These are phyloP conservation scores for Ceratobasidium sp. DNA, from an alignment of 1,284 basidiomycete genomes.

Conservation along the genomic window DNA sequence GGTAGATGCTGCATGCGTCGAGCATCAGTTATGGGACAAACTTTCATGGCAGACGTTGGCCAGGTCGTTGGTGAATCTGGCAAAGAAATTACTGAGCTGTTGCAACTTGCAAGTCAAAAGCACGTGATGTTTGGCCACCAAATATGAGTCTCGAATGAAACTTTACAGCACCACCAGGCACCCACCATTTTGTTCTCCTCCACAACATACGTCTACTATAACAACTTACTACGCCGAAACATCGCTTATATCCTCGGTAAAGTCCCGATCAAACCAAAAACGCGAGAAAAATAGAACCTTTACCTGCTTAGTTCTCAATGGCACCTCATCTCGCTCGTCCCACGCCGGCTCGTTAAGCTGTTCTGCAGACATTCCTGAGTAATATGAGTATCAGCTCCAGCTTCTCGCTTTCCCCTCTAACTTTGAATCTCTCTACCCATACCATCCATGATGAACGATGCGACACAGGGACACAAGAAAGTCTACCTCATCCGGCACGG, in stretches of 20 bases:
- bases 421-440: neutral
- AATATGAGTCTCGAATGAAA: neutral
- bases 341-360: neutral
- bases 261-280: neutral
- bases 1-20: too few relatives aligned
- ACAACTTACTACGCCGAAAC: too few relatives aligned
- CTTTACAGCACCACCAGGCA: too few relatives aligned
- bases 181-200: too few relatives aligned
- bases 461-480: slow-evolving; percentile 1
- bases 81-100: too few relatives aligned
- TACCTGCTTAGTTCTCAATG: neutral
- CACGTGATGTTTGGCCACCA: neutral
- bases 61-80: too few relatives aligned
- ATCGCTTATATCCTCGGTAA: too few relatives aligned
- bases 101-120: neutral
- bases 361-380: neutral
- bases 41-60: too few relatives aligned
- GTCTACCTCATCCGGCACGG: slow-evolving; percentile 36
- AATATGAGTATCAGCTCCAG: neutral
- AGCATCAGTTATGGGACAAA: too few relatives aligned
- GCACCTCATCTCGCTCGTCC: slow-evolving; percentile 12
- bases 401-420: neutral
- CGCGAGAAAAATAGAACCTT: neutral
- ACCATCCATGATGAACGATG: neutral
- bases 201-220: too few relatives aligned